A percentile compares a stretch with the other conserved stretches of the same genome.
Evolutionary conservation across 768 basidiomycete genomes (phyloP).

Genomic region (Boletellus sp.): DNA sequence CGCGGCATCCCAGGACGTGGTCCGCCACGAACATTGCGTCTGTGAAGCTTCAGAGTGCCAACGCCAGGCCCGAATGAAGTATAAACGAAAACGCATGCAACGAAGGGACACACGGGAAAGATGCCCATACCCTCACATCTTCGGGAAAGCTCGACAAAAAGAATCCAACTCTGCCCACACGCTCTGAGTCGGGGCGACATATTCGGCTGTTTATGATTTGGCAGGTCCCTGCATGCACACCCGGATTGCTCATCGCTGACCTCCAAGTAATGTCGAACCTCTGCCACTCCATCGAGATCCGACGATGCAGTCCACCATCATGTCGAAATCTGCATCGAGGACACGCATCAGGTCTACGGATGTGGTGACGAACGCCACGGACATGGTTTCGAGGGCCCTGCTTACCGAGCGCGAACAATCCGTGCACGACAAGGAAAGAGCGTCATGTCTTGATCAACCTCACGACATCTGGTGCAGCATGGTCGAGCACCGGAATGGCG

Average conservation of each 20-base stretch:
- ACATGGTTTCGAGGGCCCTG: conserved; percentile 4
- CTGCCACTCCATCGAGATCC: neutral
- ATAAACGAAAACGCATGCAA: no score
- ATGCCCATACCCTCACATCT: no score
- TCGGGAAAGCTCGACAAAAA: no score
- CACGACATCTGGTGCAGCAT: conserved; percentile 3
- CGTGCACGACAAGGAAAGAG: conserved; percentile 13
- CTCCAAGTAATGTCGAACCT: conserved; percentile 2
- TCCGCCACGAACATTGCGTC: no score
- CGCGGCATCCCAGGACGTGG: no score
- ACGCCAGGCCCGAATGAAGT: no score
- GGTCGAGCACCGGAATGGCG: conserved; percentile 1
- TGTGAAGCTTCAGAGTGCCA: no score
- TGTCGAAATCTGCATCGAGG: conserved; percentile 8
- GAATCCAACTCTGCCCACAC: conserved; percentile 9
- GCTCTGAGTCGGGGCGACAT: conserved; percentile 1
- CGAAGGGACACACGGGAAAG: no score
- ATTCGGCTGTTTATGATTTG: neutral
- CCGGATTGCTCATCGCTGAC: neutral
- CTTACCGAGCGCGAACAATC: conserved; percentile 3
- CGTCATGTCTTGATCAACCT: conserved; percentile 8
- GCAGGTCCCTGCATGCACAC: neutral
- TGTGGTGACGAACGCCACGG: conserved; percentile 5
- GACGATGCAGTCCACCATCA: conserved; percentile 13
- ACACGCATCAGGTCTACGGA: conserved; percentile 11